Evolutionary conservation across 2,329 filamentous ascomycete genomes (phyloP).

Genomic region (Claviceps maximensis): DNA sequence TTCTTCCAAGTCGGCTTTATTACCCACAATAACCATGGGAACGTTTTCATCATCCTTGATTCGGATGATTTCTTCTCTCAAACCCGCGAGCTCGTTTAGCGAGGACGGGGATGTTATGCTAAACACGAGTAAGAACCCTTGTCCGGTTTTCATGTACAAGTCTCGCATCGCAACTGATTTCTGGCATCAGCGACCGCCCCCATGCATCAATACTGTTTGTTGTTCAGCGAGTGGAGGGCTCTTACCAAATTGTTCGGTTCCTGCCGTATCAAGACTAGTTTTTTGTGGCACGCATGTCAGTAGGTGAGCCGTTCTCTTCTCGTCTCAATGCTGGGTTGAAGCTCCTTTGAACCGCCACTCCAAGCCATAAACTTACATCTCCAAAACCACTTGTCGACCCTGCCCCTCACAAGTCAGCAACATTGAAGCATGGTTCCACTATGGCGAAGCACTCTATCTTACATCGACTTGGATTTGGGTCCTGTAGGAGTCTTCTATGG

Average conservation of each 20-base stretch:
- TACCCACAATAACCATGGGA: conserved; percentile 81
- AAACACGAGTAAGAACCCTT: conserved; percentile 85
- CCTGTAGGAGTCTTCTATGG: conserved; percentile 65
- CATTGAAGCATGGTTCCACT: neutral
- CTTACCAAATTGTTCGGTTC: conserved; percentile 86
- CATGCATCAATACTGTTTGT: neutral
- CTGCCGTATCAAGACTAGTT: conserved; percentile 68
- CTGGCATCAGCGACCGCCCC: neutral
- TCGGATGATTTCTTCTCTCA: conserved; percentile 79
- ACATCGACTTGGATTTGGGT: conserved; percentile 74
- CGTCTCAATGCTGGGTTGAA: conserved; percentile 7
- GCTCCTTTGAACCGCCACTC: no score
- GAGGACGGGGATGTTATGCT: conserved; percentile 78
- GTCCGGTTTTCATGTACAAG: conserved; percentile 85
- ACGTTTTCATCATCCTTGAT: conserved; percentile 81
- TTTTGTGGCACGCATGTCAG: conserved; percentile 10
- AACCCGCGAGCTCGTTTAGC: conserved; percentile 65
- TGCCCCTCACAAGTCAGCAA: conserved; percentile 19
- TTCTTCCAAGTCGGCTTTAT: conserved; percentile 83
- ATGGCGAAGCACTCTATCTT: conserved; percentile 24
- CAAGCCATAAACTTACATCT: conserved; percentile 54
- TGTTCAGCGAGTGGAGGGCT: neutral
- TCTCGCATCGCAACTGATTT: conserved; percentile 52
- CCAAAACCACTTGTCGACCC: conserved; percentile 78
- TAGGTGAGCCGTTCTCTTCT: neutral